A percentile compares a stretch with the other conserved stretches of the same genome.
Evolutionary conservation across 352 stramenopile genomes (phyloP).

Genomic region (Achlya hypogyna): DNA sequence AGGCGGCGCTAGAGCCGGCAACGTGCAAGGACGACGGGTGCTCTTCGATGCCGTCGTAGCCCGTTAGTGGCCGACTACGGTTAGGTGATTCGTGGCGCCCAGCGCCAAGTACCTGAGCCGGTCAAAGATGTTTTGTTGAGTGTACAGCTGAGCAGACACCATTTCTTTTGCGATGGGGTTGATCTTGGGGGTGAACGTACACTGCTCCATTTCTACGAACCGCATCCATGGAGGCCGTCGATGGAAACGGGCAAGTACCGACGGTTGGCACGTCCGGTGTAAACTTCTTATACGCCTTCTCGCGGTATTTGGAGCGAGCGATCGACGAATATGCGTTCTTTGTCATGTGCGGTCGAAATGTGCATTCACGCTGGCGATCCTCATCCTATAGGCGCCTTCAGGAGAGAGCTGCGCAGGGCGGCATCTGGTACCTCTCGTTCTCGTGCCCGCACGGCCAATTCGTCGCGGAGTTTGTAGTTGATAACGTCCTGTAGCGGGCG

Average conservation of each 20-base stretch:
- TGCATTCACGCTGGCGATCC: constrained; percentile 61
- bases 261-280: neutral
- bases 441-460: constrained; percentile 50
- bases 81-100: neutral
- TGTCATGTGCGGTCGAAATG: constrained; percentile 63
- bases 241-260: constrained; percentile 10
- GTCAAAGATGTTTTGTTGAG: constrained; percentile 81
- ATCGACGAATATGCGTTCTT: constrained; percentile 29
- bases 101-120: constrained; percentile 35
- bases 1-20: neutral
- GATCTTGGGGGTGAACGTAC: constrained; percentile 71
- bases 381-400: constrained; percentile 33
- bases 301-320: constrained; percentile 74
- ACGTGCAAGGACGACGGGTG: neutral
- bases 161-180: constrained; percentile 67
- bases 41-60: neutral
- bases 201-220: constrained; percentile 56
- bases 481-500: constrained; percentile 39
- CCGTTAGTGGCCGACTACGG: neutral
- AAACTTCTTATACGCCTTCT: constrained; percentile 19
- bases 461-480: constrained; percentile 62
- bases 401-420: neutral
- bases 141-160: constrained; percentile 72
- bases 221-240: constrained; percentile 29
- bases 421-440: constrained; percentile 32